Evolutionary conservation across 192 early-diverging fungal species (phyloP).

Genomic region (Gryganskiella cystojenkinii): DNA sequence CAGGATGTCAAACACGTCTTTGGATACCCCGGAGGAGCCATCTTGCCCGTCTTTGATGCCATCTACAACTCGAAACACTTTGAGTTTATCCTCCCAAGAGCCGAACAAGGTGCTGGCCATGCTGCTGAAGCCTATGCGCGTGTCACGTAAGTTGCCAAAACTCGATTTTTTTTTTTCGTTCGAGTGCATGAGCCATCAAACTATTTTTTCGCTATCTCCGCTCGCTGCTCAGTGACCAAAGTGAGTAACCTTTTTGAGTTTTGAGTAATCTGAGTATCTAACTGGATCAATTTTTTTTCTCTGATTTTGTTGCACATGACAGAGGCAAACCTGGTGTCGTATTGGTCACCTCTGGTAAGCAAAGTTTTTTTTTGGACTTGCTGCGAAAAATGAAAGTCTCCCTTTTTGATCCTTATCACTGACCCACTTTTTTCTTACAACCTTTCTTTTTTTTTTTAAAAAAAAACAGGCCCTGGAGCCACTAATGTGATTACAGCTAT

Average conservation of each 20-base stretch:
- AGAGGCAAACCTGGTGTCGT: constrained; percentile 83
- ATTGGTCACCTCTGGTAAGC: constrained; percentile 50
- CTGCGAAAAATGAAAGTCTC: not conserved
- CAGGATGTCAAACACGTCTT: constrained; percentile 95
- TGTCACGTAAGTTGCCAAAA: constrained; percentile 70
- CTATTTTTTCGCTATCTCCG: too few relatives aligned
- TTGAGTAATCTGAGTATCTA: too few relatives aligned
- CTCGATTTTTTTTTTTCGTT: not conserved
- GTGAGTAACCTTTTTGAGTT: too few relatives aligned
- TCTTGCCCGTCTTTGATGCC: constrained; percentile 98
- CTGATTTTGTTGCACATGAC: not conserved
- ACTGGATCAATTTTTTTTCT: too few relatives aligned
- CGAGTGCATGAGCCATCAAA: too few relatives aligned
- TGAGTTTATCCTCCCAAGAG: constrained; percentile 95
- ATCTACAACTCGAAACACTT: constrained; percentile 97
- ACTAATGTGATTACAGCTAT: constrained; percentile 98
- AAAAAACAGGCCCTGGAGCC: constrained; percentile 96
- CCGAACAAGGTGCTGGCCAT: constrained; percentile 99
- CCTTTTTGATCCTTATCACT: not conserved
- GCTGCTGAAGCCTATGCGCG: constrained; percentile 98
- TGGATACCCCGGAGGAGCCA: constrained; percentile 99
- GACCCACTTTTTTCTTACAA: constrained; percentile 20
- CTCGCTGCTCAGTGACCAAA: too few relatives aligned
- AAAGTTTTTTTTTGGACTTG: not conserved
- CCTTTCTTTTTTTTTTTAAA: constrained; percentile 61